Conservation (phyloP, 345 rosid species). For the Luvunga scandens region DNA sequence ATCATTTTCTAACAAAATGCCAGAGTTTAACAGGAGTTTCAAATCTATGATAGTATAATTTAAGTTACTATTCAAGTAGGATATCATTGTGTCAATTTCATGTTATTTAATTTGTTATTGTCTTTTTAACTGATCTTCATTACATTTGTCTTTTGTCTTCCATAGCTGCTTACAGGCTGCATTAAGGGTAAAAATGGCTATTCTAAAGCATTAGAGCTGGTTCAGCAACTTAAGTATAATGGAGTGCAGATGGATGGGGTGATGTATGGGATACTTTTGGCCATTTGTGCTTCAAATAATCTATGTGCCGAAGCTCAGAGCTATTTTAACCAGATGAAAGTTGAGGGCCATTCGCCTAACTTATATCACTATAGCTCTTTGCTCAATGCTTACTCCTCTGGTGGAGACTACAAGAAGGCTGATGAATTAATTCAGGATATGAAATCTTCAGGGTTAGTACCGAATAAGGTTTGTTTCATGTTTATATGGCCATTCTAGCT, state of each 20-base stretch:
- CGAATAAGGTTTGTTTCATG: slow-evolving; percentile 69
- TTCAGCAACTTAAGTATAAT: slow-evolving; percentile 56
- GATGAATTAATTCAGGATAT: slow-evolving; percentile 72
- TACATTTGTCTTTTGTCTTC: slow-evolving; percentile 25
- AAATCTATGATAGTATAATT: not conserved
- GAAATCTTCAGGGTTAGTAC: slow-evolving; percentile 75
- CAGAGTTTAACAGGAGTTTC: not conserved
- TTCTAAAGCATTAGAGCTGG: slow-evolving; percentile 65
- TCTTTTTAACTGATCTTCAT: slow-evolving; percentile 12
- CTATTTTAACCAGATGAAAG: slow-evolving; percentile 73
- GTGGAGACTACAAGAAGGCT: slow-evolving; percentile 75
- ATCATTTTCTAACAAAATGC: not conserved
- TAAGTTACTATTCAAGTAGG: not conserved
- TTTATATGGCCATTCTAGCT: slow-evolving; percentile 11
- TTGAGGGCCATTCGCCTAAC: slow-evolving; percentile 70
- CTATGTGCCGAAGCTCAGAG: slow-evolving; percentile 68
- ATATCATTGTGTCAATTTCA: not conserved
- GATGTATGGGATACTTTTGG: slow-evolving; percentile 83
- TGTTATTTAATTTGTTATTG: not conserved
- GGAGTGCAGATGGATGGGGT: slow-evolving; percentile 68
- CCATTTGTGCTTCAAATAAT: slow-evolving; percentile 85
- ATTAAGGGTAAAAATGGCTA: slow-evolving; percentile 68
- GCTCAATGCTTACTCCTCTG: slow-evolving; percentile 76
- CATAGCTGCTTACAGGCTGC: slow-evolving; percentile 85
- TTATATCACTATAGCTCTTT: slow-evolving; percentile 81